phyloP scores from a whole-genome alignment of 1,284 basidiomycete genomes.

The Mycena citricolor region DNA sequence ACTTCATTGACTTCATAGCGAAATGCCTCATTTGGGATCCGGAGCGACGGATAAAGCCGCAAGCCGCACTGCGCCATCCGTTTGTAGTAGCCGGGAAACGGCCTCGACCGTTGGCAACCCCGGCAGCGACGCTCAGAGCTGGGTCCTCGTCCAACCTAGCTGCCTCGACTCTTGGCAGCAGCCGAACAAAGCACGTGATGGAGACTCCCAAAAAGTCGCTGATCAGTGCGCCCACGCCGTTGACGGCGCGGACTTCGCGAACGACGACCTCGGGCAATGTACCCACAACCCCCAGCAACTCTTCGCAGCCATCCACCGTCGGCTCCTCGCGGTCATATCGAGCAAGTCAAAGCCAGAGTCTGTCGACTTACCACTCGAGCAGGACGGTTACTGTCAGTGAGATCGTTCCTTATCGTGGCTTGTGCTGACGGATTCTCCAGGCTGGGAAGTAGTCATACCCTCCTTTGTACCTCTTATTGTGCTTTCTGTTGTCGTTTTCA shows the following conservation, averaged over 20 bases:
- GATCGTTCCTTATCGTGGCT: not conserved
- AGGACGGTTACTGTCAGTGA: constrained; percentile 43
- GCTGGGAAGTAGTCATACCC: constrained; percentile 22
- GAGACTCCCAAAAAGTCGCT: constrained; percentile 86
- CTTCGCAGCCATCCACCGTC: constrained; percentile 45
- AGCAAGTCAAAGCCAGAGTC: constrained; percentile 49
- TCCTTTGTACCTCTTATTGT: constrained; percentile 12
- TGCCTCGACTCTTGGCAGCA: constrained; percentile 51
- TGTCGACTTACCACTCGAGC: constrained; percentile 54
- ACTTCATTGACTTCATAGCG: constrained; percentile 89
- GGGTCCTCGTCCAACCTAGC: constrained; percentile 47
- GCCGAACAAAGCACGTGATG: constrained; percentile 52
- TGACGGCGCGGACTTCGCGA: constrained; percentile 70
- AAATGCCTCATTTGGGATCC: constrained; percentile 99
- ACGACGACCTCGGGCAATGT: constrained; percentile 50
- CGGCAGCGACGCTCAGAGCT: too few species aligned
- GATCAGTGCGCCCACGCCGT: constrained; percentile 81
- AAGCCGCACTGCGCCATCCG: constrained; percentile 88
- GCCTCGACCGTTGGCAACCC: constrained; percentile 42
- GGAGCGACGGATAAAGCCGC: constrained; percentile 92
- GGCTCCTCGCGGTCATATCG: constrained; percentile 55
- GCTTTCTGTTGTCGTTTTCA: constrained; percentile 21
- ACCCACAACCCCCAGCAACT: constrained; percentile 59
- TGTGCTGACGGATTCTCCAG: constrained; percentile 7
- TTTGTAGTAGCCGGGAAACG: constrained; percentile 75